These are phyloP conservation scores for Mortierella antarctica DNA, from an alignment of 192 early-diverging fungal genomes.

Conservation along the genomic window DNA sequence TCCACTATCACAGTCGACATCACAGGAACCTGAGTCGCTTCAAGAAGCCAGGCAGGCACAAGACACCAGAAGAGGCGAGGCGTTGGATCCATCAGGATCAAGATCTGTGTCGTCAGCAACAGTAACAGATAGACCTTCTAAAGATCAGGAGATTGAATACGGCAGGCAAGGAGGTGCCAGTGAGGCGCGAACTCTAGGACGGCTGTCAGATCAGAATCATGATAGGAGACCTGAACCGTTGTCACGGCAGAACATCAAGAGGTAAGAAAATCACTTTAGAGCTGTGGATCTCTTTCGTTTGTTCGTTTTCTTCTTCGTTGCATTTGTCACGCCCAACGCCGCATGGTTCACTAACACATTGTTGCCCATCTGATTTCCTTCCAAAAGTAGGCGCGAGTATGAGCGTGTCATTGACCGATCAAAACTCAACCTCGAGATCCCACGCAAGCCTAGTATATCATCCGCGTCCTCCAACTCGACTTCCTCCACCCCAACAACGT, in stretches of 20 bases:
- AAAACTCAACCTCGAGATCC: slow-evolving; percentile 48
- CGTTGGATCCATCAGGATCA: too few relatives aligned
- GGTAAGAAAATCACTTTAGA: slow-evolving; percentile 5
- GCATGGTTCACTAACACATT: too few relatives aligned
- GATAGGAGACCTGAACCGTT: slow-evolving; percentile 8
- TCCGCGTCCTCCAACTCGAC: slow-evolving; percentile 29
- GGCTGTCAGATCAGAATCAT: slow-evolving; percentile 16
- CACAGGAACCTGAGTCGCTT: not conserved
- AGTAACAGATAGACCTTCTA: not conserved
- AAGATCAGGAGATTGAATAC: not conserved
- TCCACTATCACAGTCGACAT: not conserved
- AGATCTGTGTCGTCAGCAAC: not conserved
- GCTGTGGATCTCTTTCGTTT: not conserved
- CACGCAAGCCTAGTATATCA: slow-evolving; percentile 28
- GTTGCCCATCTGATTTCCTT: not conserved
- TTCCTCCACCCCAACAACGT: slow-evolving; percentile 24
- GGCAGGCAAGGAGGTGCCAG: not conserved
- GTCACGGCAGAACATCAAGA: slow-evolving; percentile 13
- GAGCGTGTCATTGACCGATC: slow-evolving; percentile 38
- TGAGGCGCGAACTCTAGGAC: not conserved
- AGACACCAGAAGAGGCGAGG: too few relatives aligned
- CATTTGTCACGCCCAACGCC: not conserved
- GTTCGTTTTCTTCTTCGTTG: not conserved
- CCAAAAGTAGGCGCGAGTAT: slow-evolving; percentile 25
- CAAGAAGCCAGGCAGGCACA: too few relatives aligned